phyloP scores from a whole-genome alignment of 2,329 filamentous ascomycete species.

The Capronia americana region DNA sequence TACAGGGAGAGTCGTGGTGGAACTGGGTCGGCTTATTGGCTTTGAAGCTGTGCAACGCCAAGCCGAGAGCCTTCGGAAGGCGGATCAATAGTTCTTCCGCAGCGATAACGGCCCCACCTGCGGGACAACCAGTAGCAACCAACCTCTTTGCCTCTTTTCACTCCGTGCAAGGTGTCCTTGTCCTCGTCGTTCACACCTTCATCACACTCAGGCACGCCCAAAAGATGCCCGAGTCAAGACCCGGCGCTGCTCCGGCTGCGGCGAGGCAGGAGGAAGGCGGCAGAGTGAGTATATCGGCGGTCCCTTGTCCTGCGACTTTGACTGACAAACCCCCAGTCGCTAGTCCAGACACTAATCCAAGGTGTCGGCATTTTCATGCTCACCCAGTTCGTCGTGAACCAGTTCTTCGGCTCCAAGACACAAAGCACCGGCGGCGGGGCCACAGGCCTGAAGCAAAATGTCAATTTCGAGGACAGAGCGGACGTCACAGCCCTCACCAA shows the following conservation, averaged over 20 bases:
- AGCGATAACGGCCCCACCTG: not conserved
- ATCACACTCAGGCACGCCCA: conserved; percentile 10
- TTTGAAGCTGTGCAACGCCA: not conserved
- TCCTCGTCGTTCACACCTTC: not conserved
- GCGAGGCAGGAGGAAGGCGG: conserved; percentile 28
- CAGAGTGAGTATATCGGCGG: conserved; percentile 21
- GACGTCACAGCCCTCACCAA: conserved; percentile 61
- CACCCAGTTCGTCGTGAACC: conserved; percentile 63
- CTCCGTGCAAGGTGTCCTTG: conserved; percentile 5
- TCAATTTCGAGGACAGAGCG: conserved; percentile 71
- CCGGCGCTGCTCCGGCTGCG: conserved; percentile 27
- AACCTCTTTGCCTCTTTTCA: conserved; percentile 6
- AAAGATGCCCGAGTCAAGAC: conserved; percentile 35
- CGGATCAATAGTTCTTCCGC: not conserved
- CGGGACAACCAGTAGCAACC: not conserved
- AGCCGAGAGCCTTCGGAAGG: not conserved
- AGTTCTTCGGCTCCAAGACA: conserved; percentile 56
- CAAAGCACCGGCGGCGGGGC: conserved; percentile 33
- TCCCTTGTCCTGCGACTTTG: not conserved
- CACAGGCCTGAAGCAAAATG: conserved; percentile 52
- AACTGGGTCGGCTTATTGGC: conserved; percentile 13
- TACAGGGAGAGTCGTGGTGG: conserved; percentile 22
- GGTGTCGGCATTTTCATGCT: conserved; percentile 65
- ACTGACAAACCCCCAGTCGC: conserved; percentile 45
- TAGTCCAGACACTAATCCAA: conserved; percentile 56